Evolutionary conservation across 2,329 filamentous ascomycete species (phyloP).

Genomic region (Coniochaeta sp.): DNA sequence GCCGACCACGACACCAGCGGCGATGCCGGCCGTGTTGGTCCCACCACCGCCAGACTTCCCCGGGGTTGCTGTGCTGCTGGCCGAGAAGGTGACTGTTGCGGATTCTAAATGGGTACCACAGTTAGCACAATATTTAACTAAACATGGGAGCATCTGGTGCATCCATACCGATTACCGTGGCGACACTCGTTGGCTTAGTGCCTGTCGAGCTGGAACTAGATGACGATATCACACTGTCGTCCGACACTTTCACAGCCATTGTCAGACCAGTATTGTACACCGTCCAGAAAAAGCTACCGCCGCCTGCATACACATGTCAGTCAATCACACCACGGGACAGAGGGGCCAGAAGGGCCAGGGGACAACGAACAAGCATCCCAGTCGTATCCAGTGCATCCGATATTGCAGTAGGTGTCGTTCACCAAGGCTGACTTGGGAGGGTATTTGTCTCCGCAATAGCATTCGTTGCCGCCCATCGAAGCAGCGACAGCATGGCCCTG

Average conservation of each 20-base stretch:
- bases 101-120: background rate
- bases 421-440: constrained; percentile 51
- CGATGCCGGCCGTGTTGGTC: constrained; percentile 76
- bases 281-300: constrained; percentile 42
- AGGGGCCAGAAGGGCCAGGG: background rate
- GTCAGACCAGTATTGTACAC: constrained; percentile 44
- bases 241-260: constrained; percentile 27
- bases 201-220: constrained; percentile 16
- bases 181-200: constrained; percentile 7
- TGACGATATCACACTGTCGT: constrained; percentile 14
- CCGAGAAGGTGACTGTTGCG: constrained; percentile 10
- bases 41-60: constrained; percentile 22
- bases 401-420: constrained; percentile 54
- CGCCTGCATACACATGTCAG: constrained; percentile 34
- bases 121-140: background rate
- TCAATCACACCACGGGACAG: constrained; percentile 6
- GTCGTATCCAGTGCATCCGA: constrained; percentile 56
- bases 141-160: background rate
- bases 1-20: constrained; percentile 80
- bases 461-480: constrained; percentile 52
- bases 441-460: constrained; percentile 66
- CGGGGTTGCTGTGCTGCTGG: constrained; percentile 16
- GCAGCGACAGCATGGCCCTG: constrained; percentile 50
- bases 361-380: constrained; percentile 55
- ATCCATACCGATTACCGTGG: background rate